phyloP scores from a whole-genome alignment of 495 filamentous ascomycete species.

The Xylaria cubensis region DNA sequence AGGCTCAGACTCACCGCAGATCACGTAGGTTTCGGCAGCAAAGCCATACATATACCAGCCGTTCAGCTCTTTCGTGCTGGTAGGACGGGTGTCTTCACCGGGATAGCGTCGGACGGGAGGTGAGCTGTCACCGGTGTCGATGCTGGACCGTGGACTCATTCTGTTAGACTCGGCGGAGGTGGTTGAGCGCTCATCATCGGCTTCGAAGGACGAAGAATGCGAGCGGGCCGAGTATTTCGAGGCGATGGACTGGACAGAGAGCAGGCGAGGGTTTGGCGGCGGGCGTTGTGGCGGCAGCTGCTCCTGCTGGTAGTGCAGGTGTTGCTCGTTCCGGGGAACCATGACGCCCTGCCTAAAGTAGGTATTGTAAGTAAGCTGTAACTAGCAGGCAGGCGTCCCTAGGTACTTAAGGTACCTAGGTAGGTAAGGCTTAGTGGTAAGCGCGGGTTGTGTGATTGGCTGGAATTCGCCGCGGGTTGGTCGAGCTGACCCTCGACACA shows the following conservation, averaged over 20 bases:
- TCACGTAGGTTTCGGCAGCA: conserved; percentile 96
- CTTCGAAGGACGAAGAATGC: conserved; percentile 62
- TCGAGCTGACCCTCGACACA: conserved; percentile 11
- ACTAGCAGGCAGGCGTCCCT: not conserved
- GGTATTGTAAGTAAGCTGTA: not conserved
- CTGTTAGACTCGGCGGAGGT: conserved; percentile 46
- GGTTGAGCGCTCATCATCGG: conserved; percentile 67
- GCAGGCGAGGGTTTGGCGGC: conserved; percentile 48
- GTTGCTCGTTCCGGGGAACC: conserved; percentile 22
- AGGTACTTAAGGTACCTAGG: not conserved
- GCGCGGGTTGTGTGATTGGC: conserved; percentile 16
- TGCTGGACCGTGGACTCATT: conserved; percentile 44
- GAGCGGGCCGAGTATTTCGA: conserved; percentile 53
- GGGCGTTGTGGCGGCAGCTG: conserved; percentile 32
- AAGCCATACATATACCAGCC: conserved; percentile 98
- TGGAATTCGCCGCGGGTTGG: not conserved
- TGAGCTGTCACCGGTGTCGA: conserved; percentile 30
- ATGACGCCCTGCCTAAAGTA: conserved; percentile 8
- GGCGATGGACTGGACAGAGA: conserved; percentile 52
- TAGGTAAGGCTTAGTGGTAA: not conserved
- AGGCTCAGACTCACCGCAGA: conserved; percentile 77
- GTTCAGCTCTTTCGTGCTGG: conserved; percentile 83
- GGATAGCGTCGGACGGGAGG: conserved; percentile 58
- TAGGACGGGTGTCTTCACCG: conserved; percentile 86
- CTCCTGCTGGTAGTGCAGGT: not conserved